Conservation (phyloP, 257 asterid species). For the Nicotiana knightiana region DNA sequence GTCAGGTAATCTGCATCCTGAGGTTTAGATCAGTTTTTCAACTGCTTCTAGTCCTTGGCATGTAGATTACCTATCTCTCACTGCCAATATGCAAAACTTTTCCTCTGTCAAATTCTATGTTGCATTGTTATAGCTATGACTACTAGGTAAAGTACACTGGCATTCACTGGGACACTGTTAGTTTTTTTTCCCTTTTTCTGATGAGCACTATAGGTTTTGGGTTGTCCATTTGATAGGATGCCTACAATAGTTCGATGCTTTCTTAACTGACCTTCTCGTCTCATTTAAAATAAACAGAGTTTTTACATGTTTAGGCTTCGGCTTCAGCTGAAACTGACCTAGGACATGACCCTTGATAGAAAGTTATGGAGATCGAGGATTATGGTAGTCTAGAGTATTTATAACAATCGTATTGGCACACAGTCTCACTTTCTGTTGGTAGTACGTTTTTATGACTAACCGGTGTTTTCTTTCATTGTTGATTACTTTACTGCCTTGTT, state of each 20-base stretch:
- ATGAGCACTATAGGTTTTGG: not conserved
- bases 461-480: no score
- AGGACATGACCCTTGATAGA: no score
- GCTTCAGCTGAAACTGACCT: no score
- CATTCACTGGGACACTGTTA: not conserved
- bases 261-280: no score
- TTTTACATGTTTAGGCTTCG: no score
- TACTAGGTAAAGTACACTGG: not conserved
- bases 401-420: no score
- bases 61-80: constrained; percentile 19
- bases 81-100: constrained; percentile 8
- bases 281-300: no score
- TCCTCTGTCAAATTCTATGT: not conserved
- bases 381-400: no score
- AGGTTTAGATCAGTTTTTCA: constrained; percentile 14
- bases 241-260: not conserved
- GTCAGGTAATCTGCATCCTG: constrained; percentile 30
- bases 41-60: constrained; percentile 17
- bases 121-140: not conserved
- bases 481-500: no score
- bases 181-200: not conserved
- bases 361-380: no score
- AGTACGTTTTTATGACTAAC: no score
- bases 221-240: not conserved
- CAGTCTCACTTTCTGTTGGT: no score